A percentile compares a stretch with the other conserved stretches of the same genome.
These are phyloP conservation scores for Penicillium subrubescens DNA, from an alignment of 495 filamentous ascomycete species.

Conservation along the genomic window DNA sequence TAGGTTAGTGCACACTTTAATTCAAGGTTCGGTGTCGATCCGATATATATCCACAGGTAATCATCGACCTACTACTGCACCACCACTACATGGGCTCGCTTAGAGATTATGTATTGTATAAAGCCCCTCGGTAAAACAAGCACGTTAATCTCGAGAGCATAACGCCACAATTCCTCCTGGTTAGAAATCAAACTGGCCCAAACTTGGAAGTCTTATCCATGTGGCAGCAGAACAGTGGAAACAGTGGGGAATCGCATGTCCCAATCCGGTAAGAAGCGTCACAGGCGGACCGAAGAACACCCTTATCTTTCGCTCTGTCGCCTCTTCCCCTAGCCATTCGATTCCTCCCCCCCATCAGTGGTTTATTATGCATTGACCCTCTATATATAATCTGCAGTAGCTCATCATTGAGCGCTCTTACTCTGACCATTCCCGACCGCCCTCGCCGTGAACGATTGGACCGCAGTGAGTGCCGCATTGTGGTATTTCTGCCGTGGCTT, in stretches of 20 bases:
- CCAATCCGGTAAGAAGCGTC: background rate
- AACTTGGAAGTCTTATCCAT: background rate
- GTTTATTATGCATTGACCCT: background rate
- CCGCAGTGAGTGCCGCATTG: constrained; percentile 7
- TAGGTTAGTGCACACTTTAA: too few relatives aligned
- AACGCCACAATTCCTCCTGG: background rate
- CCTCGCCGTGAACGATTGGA: constrained; percentile 2
- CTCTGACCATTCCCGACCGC: background rate
- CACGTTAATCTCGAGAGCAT: background rate
- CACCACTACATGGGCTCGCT: too few relatives aligned
- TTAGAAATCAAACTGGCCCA: too few relatives aligned
- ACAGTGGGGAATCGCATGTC: background rate
- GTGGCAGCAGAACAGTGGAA: background rate
- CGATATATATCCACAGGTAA: background rate
- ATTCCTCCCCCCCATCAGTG: background rate
- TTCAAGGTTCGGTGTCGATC: background rate
- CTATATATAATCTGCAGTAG: background rate
- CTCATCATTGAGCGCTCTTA: background rate
- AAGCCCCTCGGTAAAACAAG: too few relatives aligned
- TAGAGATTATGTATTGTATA: too few relatives aligned
- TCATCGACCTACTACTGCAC: background rate
- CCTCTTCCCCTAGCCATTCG: background rate
- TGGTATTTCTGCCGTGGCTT: constrained; percentile 11
- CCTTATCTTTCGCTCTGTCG: constrained; percentile 2
- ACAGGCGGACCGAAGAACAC: background rate